phyloP scores from a whole-genome alignment of 495 filamentous ascomycete genomes.

The Sphaerosporella brunnea region DNA sequence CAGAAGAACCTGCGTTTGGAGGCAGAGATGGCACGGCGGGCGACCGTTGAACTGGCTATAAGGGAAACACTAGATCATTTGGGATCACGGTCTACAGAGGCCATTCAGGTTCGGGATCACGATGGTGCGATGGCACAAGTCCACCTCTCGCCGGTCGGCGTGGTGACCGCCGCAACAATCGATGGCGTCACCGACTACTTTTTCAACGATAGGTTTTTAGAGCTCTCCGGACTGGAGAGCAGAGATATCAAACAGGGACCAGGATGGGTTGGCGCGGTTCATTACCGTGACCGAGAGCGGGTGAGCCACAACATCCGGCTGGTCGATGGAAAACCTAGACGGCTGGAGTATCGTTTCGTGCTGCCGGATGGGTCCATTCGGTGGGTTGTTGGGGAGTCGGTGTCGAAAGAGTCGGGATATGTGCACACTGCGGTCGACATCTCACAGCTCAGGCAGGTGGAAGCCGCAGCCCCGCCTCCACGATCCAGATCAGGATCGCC shows the following conservation, averaged over 20 bases:
- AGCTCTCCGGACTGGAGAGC: conserved; percentile 17
- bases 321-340: conserved; percentile 21
- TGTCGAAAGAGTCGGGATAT: conserved; percentile 22
- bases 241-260: conserved; percentile 15
- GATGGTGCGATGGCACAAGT: conserved; percentile 8
- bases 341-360: conserved; percentile 22
- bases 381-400: conserved; percentile 23
- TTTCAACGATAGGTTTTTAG: conserved; percentile 21
- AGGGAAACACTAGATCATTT: conserved; percentile 21
- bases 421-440: conserved; percentile 21
- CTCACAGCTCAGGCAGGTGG: conserved; percentile 6
- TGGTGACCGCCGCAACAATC: conserved; percentile 19
- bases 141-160: conserved; percentile 14
- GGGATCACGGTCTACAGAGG: conserved; percentile 7
- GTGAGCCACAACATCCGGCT: conserved; percentile 21
- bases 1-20: conserved; percentile 23
- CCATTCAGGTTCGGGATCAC: conserved; percentile 6
- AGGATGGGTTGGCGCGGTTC: conserved; percentile 23
- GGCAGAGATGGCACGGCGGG: conserved; percentile 17
- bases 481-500: conserved; percentile 1
- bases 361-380: conserved; percentile 19
- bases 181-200: conserved; percentile 23
- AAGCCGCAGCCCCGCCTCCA: conserved; percentile 1
- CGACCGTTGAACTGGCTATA: conserved; percentile 18
- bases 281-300: conserved; percentile 20